A percentile compares a stretch with the other conserved stretches of the same genome.
These are phyloP conservation scores for Aurinia saxatilis DNA, from an alignment of 345 rosid species.

Conservation along the genomic window DNA sequence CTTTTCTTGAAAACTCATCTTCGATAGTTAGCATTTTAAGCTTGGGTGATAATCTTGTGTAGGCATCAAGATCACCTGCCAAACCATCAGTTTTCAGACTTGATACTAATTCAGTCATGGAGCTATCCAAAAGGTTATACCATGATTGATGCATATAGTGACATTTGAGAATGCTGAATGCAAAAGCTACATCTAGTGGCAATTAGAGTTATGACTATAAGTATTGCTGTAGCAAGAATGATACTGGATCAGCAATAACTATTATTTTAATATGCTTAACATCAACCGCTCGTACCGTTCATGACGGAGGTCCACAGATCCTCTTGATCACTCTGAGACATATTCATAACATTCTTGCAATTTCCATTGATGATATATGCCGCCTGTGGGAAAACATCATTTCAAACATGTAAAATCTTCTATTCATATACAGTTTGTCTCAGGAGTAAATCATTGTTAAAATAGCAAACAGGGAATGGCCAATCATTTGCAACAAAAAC, in stretches of 20 bases:
- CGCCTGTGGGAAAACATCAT: conserved; percentile 48
- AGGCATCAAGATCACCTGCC: conserved; percentile 78
- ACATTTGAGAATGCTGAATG: conserved; percentile 8
- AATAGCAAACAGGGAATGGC: neutral
- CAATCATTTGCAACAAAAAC: neutral
- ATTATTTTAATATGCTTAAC: neutral
- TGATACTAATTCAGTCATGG: neutral
- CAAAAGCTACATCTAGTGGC: neutral
- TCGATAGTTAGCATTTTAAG: conserved; percentile 70
- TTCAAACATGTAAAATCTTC: no score
- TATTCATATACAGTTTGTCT: no score
- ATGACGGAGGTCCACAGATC: conserved; percentile 80
- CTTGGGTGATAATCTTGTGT: conserved; percentile 59
- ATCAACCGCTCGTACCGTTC: conserved; percentile 47
- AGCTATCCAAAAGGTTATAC: neutral
- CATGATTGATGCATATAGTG: neutral
- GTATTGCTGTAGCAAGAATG: neutral
- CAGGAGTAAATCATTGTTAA: no score
- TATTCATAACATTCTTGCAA: conserved; percentile 92
- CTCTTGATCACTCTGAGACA: conserved; percentile 89
- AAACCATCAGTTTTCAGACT: conserved; percentile 11
- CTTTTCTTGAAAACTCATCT: conserved; percentile 44
- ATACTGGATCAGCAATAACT: neutral
- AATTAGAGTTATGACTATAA: neutral
- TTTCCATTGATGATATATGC: conserved; percentile 85